Conservation (phyloP, 805 yeast genomes). For the Ogataea nonfermentans region DNA sequence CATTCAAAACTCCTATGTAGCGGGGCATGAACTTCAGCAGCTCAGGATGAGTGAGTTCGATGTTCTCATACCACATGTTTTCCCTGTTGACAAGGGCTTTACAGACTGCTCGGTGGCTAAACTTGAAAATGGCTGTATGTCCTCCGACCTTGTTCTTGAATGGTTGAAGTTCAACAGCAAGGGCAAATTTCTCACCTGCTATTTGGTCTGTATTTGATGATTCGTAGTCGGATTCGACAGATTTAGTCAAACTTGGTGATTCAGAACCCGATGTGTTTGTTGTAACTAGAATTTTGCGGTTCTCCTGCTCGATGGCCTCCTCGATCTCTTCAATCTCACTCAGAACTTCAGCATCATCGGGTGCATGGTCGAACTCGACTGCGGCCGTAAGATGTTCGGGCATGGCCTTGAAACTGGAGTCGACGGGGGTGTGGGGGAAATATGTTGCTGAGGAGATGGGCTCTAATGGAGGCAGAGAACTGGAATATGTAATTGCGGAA, state of each 20-base stretch:
- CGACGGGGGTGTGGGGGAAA: conserved; percentile 59
- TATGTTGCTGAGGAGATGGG: conserved; percentile 72
- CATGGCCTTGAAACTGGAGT: conserved; percentile 16
- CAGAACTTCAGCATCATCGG: conserved; percentile 22
- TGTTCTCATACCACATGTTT: conserved; percentile 85
- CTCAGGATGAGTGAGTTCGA: conserved; percentile 75
- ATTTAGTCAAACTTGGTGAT: conserved; percentile 1
- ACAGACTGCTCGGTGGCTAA: conserved; percentile 89
- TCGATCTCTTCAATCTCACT: conserved; percentile 28
- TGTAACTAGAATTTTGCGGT: conserved; percentile 3
- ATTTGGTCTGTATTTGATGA: background rate
- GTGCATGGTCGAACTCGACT: conserved; percentile 43
- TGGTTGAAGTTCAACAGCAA: conserved; percentile 88
- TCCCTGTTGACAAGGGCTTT: conserved; percentile 90
- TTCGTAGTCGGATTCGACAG: conserved; percentile 3
- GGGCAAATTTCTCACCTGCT: conserved; percentile 44
- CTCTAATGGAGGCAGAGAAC: conserved; percentile 38
- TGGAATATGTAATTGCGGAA: conserved; percentile 6
- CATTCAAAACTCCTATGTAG: conserved; percentile 92
- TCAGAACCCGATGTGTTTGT: conserved; percentile 1
- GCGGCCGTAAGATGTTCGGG: conserved; percentile 49
- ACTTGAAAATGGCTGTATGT: conserved; percentile 93
- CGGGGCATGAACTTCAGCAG: conserved; percentile 85
- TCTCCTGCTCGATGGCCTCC: conserved; percentile 23
- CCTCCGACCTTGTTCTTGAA: conserved; percentile 96